Evolutionary conservation across 177 flowering plant genomes (phyloP), one percentile per base, ranked within the genome.

Genomic region (Vitis hybrid): DNA sequence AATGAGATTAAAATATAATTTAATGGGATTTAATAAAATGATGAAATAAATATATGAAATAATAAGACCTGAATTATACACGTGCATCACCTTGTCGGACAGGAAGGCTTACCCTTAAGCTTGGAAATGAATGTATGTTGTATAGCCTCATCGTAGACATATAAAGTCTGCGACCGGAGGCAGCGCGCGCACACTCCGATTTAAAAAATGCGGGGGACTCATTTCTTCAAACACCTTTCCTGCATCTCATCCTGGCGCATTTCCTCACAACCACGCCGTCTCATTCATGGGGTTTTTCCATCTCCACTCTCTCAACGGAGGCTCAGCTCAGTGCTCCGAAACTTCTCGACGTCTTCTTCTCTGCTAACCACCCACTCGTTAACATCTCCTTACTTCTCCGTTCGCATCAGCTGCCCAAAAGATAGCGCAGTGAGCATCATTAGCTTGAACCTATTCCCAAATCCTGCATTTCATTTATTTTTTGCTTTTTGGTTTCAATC

Each of bases 351-450:
- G 29, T 19, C 69, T 3, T 19, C 69, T 5, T 58, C 72, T 2
- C 14, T 71, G 66, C 60, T 73, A n/a, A 1, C 26, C 0, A 6
- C 71, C 9, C 74, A 76, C 61, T 3, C 74, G 13, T 63, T 56
- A 18, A 4, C 80, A 13, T 52, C 88, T 55, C 68, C 90, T 75
- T 91, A 85, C 77, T 76, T 80, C 11, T 86, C 91, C 18, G 94
- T 85, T 69, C 85, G 79, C 60, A 78, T 91, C 73, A 77, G 39
- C 26, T 89, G 97, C 62, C 80, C 68, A 9, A 80, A 72, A 75
- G 70, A 86, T 66, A 71, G 71, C 50, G 82, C 84, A 16, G 94
- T 91, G 33, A 81, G 85, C 51, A 49, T 74, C 4, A 11, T 12
- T 57, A 16, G 5, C 66, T 60, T 39, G 7, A 16, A 14, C 70